phyloP scores from a whole-genome alignment of 768 basidiomycete genomes.

The Calocybe cyanea region DNA sequence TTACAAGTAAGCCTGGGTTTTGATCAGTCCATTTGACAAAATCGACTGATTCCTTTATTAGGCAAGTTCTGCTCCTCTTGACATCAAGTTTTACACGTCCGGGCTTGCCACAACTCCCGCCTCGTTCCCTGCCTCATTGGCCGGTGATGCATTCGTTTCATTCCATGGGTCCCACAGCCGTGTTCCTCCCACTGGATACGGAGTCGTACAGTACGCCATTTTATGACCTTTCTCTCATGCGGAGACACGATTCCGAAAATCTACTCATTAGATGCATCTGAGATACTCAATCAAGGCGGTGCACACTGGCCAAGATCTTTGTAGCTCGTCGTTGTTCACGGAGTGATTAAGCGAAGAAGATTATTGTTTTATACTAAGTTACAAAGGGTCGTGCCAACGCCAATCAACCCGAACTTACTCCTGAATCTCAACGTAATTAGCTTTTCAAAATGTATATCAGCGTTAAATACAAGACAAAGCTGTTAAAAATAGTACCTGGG shows the following conservation, averaged over 20 bases:
- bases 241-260: too few relatives aligned
- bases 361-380: too few relatives aligned
- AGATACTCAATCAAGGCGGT: too few relatives aligned
- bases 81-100: conserved; percentile 33
- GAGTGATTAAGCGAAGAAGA: too few relatives aligned
- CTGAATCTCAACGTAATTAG: conserved; percentile 31
- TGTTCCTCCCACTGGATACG: conserved; percentile 39
- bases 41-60: conserved; percentile 8
- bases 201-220: conserved; percentile 31
- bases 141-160: conserved; percentile 37
- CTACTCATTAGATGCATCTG: too few relatives aligned
- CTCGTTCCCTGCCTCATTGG: conserved; percentile 24
- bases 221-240: conserved; percentile 12
- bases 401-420: conserved; percentile 17
- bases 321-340: too few relatives aligned
- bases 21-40: too few relatives aligned
- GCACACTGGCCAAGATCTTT: too few relatives aligned
- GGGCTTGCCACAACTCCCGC: conserved; percentile 19
- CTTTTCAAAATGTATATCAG: conserved; percentile 12
- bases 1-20: conserved; percentile 36
- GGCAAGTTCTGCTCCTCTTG: conserved; percentile 43
- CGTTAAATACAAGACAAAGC: not conserved
- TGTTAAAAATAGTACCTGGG: conserved; percentile 51
- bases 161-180: conserved; percentile 42
- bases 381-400: too few relatives aligned